Percentiles rank a stretch among this genome's conserved stretches.
Evolutionary conservation across 2,329 filamentous ascomycete genomes (phyloP).

Genomic region (Pseudogymnoascus sp.): DNA sequence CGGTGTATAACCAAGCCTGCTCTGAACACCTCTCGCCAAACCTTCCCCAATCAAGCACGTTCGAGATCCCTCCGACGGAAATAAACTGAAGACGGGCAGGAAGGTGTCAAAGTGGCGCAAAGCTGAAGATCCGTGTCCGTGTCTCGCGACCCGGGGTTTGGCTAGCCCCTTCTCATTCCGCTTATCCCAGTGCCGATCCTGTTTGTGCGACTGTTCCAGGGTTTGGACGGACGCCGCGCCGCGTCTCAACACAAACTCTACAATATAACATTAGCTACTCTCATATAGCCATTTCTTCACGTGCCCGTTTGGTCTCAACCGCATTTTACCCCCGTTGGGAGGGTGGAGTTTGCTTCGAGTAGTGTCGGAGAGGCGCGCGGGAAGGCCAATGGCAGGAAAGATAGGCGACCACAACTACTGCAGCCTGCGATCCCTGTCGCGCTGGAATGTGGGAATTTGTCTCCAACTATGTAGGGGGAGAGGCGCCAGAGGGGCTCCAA

Average conservation of each 20-base stretch:
- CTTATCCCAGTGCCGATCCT: slow-evolving; percentile 4
- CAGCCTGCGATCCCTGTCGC: slow-evolving; percentile 4
- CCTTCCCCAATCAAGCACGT: not conserved
- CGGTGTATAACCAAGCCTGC: slow-evolving; percentile 1
- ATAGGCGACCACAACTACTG: not conserved
- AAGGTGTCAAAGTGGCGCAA: slow-evolving; percentile 5
- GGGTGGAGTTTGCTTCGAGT: not conserved
- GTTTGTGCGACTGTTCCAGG: not conserved
- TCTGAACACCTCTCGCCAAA: not conserved
- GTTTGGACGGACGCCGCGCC: too few species aligned
- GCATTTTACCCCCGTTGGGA: not conserved
- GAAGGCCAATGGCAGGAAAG: not conserved
- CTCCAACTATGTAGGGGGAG: not conserved
- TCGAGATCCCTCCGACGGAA: not conserved
- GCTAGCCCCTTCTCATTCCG: not conserved
- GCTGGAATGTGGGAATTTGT: slow-evolving; percentile 4
- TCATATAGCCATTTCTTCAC: not conserved
- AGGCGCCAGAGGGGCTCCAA: not conserved
- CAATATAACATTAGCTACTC: not conserved
- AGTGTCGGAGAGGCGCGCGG: not conserved
- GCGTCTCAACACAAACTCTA: not conserved
- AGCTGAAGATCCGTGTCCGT: not conserved
- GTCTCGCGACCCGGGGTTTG: not conserved
- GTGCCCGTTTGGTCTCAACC: not conserved
- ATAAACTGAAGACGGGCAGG: not conserved